Conservation (phyloP, 2,329 filamentous ascomycete species). For the Didymellaceae sp. region DNA sequence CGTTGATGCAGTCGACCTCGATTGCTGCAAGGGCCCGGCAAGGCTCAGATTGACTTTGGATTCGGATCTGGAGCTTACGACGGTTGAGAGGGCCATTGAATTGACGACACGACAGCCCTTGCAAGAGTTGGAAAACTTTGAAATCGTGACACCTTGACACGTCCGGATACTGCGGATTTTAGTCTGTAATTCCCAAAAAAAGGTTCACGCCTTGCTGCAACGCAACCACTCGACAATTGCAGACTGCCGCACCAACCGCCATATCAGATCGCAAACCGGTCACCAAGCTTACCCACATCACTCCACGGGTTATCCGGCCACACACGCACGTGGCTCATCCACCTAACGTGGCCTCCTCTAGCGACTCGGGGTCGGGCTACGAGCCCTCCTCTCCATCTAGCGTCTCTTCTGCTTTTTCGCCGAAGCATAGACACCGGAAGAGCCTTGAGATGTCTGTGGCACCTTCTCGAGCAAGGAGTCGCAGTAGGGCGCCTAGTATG, state of each 20-base stretch:
- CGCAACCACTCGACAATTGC: background rate
- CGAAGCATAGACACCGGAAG: slow-evolving; percentile 22
- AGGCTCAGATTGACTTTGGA: background rate
- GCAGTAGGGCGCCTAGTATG: slow-evolving; percentile 40
- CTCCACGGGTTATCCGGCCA: slow-evolving; percentile 6
- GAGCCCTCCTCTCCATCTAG: slow-evolving; percentile 26
- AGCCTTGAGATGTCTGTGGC: slow-evolving; percentile 35
- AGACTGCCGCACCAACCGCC: background rate
- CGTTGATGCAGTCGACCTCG: slow-evolving; percentile 10
- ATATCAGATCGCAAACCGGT: slow-evolving; percentile 9
- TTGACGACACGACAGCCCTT: slow-evolving; percentile 9
- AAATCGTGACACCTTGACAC: background rate
- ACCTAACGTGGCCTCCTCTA: slow-evolving; percentile 30
- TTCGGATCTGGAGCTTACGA: slow-evolving; percentile 9
- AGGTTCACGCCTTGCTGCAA: background rate
- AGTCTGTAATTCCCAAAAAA: no score
- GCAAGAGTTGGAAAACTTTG: slow-evolving; percentile 2
- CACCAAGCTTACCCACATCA: background rate
- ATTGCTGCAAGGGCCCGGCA: slow-evolving; percentile 4
- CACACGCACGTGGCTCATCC: slow-evolving; percentile 13
- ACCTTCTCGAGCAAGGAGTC: slow-evolving; percentile 37
- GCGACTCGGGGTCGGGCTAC: slow-evolving; percentile 31
- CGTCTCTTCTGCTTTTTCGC: slow-evolving; percentile 26
- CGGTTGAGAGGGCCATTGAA: background rate
- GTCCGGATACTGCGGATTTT: background rate